Evolutionary conservation across 257 asterid genomes (phyloP).

Genomic region (Solanum ossicruentum): DNA sequence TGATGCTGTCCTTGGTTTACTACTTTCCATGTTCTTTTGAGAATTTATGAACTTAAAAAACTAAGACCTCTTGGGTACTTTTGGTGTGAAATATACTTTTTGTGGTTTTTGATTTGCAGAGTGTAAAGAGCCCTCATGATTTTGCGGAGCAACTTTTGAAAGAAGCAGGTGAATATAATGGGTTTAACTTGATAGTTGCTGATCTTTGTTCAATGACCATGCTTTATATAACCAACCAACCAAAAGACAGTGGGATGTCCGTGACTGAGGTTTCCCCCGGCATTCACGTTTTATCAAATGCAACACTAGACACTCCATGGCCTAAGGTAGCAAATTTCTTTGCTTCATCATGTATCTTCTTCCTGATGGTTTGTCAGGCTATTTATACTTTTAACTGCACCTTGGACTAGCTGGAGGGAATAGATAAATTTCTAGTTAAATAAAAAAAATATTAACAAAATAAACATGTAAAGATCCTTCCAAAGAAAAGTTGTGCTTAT

Average conservation of each 20-base stretch:
- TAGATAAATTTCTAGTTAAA: neutral
- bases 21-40: neutral
- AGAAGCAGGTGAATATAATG: conserved; percentile 41
- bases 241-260: conserved; percentile 19
- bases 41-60: neutral
- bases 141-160: conserved; percentile 43
- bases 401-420: neutral
- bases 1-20: neutral
- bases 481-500: neutral
- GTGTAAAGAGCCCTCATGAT: conserved; percentile 45
- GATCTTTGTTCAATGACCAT: conserved; percentile 59
- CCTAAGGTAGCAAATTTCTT: conserved; percentile 38
- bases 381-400: neutral
- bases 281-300: conserved; percentile 76
- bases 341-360: neutral
- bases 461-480: neutral
- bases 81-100: neutral
- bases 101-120: conserved; percentile 15
- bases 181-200: conserved; percentile 66
- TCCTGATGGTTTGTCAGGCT: neutral
- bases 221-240: conserved; percentile 76
- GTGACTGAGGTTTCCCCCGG: conserved; percentile 59
- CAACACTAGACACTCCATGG: conserved; percentile 75
- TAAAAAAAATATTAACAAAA: too few relatives aligned
- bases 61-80: neutral